Base-by-base conservation (phyloP, 805 yeast species). In the Candida methanosorbosa region DNA sequence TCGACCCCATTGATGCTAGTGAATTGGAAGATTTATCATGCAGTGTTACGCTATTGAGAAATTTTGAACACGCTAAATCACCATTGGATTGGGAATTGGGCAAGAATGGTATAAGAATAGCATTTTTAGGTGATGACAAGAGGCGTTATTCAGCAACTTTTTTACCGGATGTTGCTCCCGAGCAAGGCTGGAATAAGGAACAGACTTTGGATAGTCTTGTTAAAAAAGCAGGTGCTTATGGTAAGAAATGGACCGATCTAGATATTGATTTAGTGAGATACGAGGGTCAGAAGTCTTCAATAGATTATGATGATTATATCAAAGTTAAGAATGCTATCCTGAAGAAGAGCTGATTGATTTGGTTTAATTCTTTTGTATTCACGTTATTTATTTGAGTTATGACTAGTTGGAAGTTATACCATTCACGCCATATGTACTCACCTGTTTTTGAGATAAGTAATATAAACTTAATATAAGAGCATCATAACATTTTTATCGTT, bases 141-240 rank as follows among this genome's bases (percentile, higher is more conserved):
- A 49, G 58, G 4, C 39, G 50, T 0, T 67, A 63, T 36, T 72
- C 80, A 33, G 86, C 97, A 0, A 92, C 97, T 0, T 92, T 86
- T 45, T 59, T 92, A 27, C 98, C 98, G 0, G 82, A 78, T 28
- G 97, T 92, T 1, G 94, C 96, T 17, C 67, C 61, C 4, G 97
- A 90, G 44, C 94, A 88, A 45, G 76, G 73, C 2, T 86, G 96
- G 95, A 70, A 69, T 43, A 71, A 81, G 46, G 59, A 62, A 14
- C 78, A 82, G 18, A 90, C 97, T 0, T 56, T 90, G 37, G 64
- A 64, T 39, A 70, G 83, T 43, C 64, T 94, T 26, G 72, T 90
- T 3, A 60, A 66, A 17, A 92, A 92, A 53, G 87, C 94, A 0
- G 92, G 85, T 1, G 46, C 49, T 34, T 39, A 40, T 40, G 12